Conservation (phyloP, 106 monocot genomes). For the Dioscorea dumetorum region DNA sequence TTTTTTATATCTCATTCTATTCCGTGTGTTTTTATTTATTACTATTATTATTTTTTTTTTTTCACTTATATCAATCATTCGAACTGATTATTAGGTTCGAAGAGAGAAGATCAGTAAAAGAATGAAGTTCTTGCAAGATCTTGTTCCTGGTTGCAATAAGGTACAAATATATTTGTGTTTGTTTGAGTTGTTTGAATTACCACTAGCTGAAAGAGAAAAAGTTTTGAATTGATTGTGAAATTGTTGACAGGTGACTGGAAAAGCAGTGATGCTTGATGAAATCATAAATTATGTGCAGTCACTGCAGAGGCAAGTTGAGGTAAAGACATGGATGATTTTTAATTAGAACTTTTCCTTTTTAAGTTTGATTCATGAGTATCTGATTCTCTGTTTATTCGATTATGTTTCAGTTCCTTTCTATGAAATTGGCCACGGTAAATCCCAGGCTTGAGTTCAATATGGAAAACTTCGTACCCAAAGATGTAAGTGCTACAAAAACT, state of each 20-base stretch:
- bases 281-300: slow-evolving; percentile 87
- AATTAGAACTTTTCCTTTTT: background rate
- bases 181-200: too few species aligned
- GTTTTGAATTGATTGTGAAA: background rate
- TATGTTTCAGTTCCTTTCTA: slow-evolving; percentile 60
- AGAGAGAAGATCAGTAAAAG: slow-evolving; percentile 75
- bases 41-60: too few species aligned
- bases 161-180: slow-evolving; percentile 5
- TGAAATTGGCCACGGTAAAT: slow-evolving; percentile 66
- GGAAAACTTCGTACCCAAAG: slow-evolving; percentile 43
- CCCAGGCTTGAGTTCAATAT: slow-evolving; percentile 41
- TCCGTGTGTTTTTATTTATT: background rate
- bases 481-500: slow-evolving; percentile 24
- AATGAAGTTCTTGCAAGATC: slow-evolving; percentile 78
- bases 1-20: background rate
- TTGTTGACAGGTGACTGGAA: slow-evolving; percentile 48
- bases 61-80: background rate
- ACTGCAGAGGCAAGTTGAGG: slow-evolving; percentile 76
- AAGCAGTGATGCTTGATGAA: slow-evolving; percentile 84
- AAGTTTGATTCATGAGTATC: background rate
- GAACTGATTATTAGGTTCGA: slow-evolving; percentile 38
- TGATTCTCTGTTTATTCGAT: too few species aligned
- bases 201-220: too few species aligned
- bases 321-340: slow-evolving; percentile 5
- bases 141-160: slow-evolving; percentile 77